Evolutionary conservation across 2,329 filamentous ascomycete species (phyloP), one percentile per base, ranked within the genome.

Genomic region (Paraphoma sp.): DNA sequence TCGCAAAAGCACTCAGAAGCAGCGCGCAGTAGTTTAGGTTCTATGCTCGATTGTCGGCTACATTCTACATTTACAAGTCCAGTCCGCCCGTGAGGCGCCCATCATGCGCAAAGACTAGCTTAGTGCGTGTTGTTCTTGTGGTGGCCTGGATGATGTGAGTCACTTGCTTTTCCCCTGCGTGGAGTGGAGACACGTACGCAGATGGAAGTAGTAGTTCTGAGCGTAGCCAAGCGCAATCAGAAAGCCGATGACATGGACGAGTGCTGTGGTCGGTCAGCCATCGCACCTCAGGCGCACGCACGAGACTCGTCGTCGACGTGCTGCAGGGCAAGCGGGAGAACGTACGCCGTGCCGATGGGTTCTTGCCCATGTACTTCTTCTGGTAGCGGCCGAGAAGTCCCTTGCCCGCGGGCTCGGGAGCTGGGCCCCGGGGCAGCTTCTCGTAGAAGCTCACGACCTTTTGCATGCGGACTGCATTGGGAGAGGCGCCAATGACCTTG

Each of bases 61-160:
- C 70, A 72, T 54, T 72, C 65, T 75, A 76, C 70, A 76, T 75
- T 60, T 76, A 75, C 72, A 76, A 64, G 63, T 62, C 61, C 63
- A 60, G 51, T 60, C 62, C 63, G 51, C 59, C 59, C 61, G 52
- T 48, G 42, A 45, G 38, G 50, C 23, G 17, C 55, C 36, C 49
- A 51, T 54, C 44, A 40, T 55, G 6, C 48, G 53, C 31, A 51
- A 29, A 48, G 49, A 47, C 18, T 56, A 59, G 62, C 69, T 69
- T 96, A 99, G 86, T 99, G 95, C 86, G 92, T 91, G 82, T 99
- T 96, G 90, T 99, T 98, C 91, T 99, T 99, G 91, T 98, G 94
- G 88, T 99, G 94, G 74, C 95, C 95, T 99, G 70, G 52, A 51
- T 45, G 57, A 44, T 52, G 54, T 67, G 31, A 64, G 63, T 76